Evolutionary conservation across 1,139 yeast genomes (phyloP), one percentile per base, ranked within the genome.

Genomic region (Spencermartinsiella ligniputridi): DNA sequence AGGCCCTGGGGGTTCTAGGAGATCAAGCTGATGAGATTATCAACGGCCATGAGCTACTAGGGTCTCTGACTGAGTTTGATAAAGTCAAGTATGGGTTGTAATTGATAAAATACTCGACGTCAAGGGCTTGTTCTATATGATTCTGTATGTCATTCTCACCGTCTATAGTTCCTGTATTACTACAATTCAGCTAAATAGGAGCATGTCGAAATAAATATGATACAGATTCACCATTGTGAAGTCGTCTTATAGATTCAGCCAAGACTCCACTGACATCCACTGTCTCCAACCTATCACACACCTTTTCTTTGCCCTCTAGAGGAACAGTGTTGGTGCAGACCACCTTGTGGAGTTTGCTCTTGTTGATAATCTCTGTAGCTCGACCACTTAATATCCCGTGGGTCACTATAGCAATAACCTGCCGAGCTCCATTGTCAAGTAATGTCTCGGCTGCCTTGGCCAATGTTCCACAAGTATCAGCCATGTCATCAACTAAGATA

Each of bases 291-390:
- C 83, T 86, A 34, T 86, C 80, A 62, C 97, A 89, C 44, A 68
- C 63, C 42, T 68, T 65, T 62, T 81, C 71, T 63, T 87, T 86
- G 48, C 84, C 88, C 57, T 84, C 89, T 51, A 88, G 80, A 19
- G 98, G 98, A 52, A 92, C 94, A 3, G 97, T 86, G 66, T 92
- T 92, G 13, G 98, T 90, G 68, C 97, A 89, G 37, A 92, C 90
- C 20, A 92, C 90, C 58, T 75, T 77, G 56, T 83, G 82, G 52
- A 92, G 72, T 61, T 78, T 81, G 44, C 95, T 83, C 58, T 78
- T 78, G 64, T 88, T 88, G 61, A 92, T 81, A 60, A 84, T 85
- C 49, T 81, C 79, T 53, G 88, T 78, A 38, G 98, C 98, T 55
- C 82, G 81, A 47, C 95, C 95, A 17, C 94, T 81, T 51, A 92